Conservation (phyloP, 177 flowering plant species). For the Tripterygium wilfordii region DNA sequence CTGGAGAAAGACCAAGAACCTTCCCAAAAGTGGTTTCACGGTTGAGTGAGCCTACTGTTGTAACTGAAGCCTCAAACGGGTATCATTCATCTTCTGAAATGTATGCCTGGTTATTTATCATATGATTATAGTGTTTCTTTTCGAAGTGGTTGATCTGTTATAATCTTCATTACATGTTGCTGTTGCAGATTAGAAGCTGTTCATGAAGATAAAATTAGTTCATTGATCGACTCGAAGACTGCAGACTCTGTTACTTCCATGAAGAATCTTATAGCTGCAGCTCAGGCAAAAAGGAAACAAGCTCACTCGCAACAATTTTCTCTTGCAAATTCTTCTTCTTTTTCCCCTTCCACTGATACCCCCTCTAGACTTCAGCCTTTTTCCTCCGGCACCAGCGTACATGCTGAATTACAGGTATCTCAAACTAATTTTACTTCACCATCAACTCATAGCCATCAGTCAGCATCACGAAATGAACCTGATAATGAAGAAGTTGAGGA, state of each 20-base stretch:
- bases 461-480: constrained; percentile 31
- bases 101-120: constrained; percentile 20
- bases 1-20: constrained; percentile 41
- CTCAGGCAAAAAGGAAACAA: constrained; percentile 84
- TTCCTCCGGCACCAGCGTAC: constrained; percentile 32
- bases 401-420: constrained; percentile 36
- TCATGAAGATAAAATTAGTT: constrained; percentile 33
- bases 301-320: constrained; percentile 44
- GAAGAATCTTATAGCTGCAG: constrained; percentile 94
- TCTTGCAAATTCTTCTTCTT: constrained; percentile 23
- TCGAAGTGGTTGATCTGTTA: not conserved
- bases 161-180: constrained; percentile 1
- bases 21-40: constrained; percentile 31
- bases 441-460: constrained; percentile 32
- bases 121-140: not conserved
- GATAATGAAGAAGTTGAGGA: constrained; percentile 63
- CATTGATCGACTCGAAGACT: constrained; percentile 31
- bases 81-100: constrained; percentile 27
- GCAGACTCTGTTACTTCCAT: constrained; percentile 59
- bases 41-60: constrained; percentile 15
- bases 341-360: constrained; percentile 22
- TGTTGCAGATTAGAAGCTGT: constrained; percentile 40
- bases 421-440: constrained; percentile 41
- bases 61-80: constrained; percentile 22
- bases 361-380: constrained; percentile 35